Evolutionary conservation across 805 yeast genomes (phyloP), one percentile per base, ranked within the genome.

Genomic region (Hanseniaspora pseudoguilliermondii): DNA sequence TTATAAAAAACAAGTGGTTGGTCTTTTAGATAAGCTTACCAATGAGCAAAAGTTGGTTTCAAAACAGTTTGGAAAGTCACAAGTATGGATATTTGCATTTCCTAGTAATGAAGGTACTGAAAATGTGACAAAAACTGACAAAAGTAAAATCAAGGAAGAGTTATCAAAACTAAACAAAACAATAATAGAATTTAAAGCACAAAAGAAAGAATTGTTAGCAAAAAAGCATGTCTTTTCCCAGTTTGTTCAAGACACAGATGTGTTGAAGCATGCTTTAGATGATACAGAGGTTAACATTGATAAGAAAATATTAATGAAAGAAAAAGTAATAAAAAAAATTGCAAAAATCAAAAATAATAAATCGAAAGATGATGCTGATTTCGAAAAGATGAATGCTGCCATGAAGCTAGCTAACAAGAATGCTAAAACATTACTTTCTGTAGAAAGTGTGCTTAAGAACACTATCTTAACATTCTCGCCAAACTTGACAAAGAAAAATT

Each of bases 61-160:
- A 0, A 77, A 75, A 59, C 52, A 66, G 6, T 74, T 73, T 57
- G 81, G 81, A 0, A 78, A 76, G 58, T 63, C 72, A 36, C 60
- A 60, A 0, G 71, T 75, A 27, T 76, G 75, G 53, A 71, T 74
- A 32, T 75, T 74, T 44, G 67, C 69, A n/a, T 73, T 74, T 23
- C 23, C 42, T 11, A 36, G 20, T 25, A 35, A 47, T 6, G 56
- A 59, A 64, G 54, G 25, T 3, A 60, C 60, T n/a, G 54, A 55
- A 64, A 54, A 32, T 3, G 60, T 60, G 11, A 50, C 50, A 11
- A 57, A 55, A 15, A 40, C 42, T 13, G 46, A 40, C 3, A 44
- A 57, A 15, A 25, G 11, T 38, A 32, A 21, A 21, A 23, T 16
- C 25, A 25, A 23, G 16, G 18, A 38, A 23, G 21, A 48, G n/a